A percentile compares a stretch with the other conserved stretches of the same genome.
phyloP scores from a whole-genome alignment of 106 monocot species.

The Acorus gramineus region DNA sequence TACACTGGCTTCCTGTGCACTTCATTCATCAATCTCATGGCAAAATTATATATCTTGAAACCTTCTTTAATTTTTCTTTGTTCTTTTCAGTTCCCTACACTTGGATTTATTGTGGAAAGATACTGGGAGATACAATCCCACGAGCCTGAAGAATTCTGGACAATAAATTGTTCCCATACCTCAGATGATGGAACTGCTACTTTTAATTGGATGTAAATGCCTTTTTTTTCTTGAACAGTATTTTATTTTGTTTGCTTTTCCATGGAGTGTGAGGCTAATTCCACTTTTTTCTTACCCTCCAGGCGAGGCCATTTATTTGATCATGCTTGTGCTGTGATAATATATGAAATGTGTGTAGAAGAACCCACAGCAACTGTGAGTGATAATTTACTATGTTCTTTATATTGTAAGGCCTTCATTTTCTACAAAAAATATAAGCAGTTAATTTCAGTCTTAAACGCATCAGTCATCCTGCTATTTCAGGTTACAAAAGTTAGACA shows the following conservation, averaged over 20 bases:
- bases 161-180: constrained; percentile 82
- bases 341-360: constrained; percentile 96
- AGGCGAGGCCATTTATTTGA: constrained; percentile 89
- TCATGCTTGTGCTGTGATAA: constrained; percentile 60
- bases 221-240: too few relatives aligned
- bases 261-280: background rate
- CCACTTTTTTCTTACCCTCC: constrained; percentile 8
- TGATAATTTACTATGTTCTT: constrained; percentile 1
- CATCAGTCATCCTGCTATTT: background rate
- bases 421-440: background rate
- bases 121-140: constrained; percentile 98
- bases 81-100: constrained; percentile 72
- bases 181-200: constrained; percentile 69
- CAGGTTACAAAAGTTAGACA: constrained; percentile 74
- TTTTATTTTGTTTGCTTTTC: too few relatives aligned
- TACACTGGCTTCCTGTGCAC: background rate
- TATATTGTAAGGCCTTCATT: background rate
- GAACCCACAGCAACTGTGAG: constrained; percentile 88
- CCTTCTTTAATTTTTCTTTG: background rate
- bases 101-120: constrained; percentile 94
- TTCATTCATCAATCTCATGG: background rate
- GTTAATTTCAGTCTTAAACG: too few relatives aligned
- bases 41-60: background rate
- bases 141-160: constrained; percentile 97
- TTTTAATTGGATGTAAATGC: constrained; percentile 68